Evolutionary conservation across 129 eudicot species (phyloP).

Genomic region (Centaurea solstitialis): DNA sequence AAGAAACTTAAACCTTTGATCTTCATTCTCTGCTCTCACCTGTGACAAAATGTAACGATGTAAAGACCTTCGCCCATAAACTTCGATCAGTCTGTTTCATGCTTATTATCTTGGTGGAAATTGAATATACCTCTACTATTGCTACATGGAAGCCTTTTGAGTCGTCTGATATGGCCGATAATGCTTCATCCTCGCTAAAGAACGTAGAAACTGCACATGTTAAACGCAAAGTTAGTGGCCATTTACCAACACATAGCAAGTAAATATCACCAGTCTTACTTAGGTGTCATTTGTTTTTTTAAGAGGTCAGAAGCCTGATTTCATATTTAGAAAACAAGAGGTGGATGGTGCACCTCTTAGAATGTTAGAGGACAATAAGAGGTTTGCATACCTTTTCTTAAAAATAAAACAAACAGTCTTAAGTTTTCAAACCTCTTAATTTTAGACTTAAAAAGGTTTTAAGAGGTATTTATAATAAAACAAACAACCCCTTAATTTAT

Average conservation of each 20-base stretch:
- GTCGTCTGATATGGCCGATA: slow-evolving; percentile 54
- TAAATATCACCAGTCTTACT: background rate
- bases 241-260: background rate
- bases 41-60: slow-evolving; percentile 27
- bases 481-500: no score
- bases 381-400: no score
- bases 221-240: slow-evolving; percentile 5
- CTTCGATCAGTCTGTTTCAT: background rate
- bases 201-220: slow-evolving; percentile 53
- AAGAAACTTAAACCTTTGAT: slow-evolving; percentile 59
- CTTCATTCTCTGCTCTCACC: slow-evolving; percentile 53
- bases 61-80: background rate
- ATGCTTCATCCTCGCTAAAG: slow-evolving; percentile 59
- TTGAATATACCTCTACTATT: slow-evolving; percentile 66
- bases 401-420: no score
- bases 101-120: background rate
- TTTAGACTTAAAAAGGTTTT: no score
- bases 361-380: no score
- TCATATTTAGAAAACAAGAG: no score
- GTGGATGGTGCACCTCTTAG: no score
- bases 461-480: no score
- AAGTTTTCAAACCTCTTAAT: no score
- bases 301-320: no score
- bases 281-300: no score
- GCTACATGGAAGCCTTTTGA: slow-evolving; percentile 67